These are phyloP conservation scores for Pichia cephalocereana DNA, from an alignment of 805 yeast species.

Conservation along the genomic window DNA sequence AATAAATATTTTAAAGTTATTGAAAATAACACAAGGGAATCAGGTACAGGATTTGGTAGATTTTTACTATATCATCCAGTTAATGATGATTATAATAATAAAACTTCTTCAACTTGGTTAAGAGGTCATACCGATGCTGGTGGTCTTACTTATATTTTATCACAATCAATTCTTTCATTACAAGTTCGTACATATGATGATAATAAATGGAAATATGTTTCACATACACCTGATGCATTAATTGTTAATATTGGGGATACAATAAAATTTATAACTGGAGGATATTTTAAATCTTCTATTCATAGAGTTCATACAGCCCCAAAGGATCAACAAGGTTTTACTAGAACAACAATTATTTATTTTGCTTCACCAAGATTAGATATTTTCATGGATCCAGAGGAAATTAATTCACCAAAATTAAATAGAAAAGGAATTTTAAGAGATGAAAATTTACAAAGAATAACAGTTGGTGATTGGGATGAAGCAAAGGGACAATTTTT, in stretches of 20 bases:
- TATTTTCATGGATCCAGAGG: conserved; percentile 34
- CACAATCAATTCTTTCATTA: conserved; percentile 32
- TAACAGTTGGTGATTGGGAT: conserved; percentile 35
- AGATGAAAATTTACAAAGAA: conserved; percentile 22
- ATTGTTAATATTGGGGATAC: conserved; percentile 36
- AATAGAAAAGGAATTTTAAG: conserved; percentile 24
- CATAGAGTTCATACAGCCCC: conserved; percentile 44
- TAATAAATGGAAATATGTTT: conserved; percentile 32
- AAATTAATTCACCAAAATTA: conserved; percentile 30
- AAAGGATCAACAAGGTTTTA: conserved; percentile 27
- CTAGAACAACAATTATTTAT: conserved; percentile 33
- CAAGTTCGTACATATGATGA: conserved; percentile 31
- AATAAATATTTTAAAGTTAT: conserved; percentile 27
- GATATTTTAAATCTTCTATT: conserved; percentile 36
- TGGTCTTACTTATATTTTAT: conserved; percentile 32
- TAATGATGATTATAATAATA: conserved; percentile 20
- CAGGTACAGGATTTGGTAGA: conserved; percentile 34
- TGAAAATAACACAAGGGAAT: conserved; percentile 24
- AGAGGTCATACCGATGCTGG: conserved; percentile 40
- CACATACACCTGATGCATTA: conserved; percentile 30
- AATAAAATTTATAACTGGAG: conserved; percentile 35
- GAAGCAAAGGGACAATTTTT: conserved; percentile 38
- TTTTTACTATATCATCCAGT: conserved; percentile 30
- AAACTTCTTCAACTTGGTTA: conserved; percentile 33
- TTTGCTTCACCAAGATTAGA: conserved; percentile 32